Evolutionary conservation across 2,329 filamentous ascomycete genomes (phyloP).

Genomic region (Nannizziopsis barbatae): DNA sequence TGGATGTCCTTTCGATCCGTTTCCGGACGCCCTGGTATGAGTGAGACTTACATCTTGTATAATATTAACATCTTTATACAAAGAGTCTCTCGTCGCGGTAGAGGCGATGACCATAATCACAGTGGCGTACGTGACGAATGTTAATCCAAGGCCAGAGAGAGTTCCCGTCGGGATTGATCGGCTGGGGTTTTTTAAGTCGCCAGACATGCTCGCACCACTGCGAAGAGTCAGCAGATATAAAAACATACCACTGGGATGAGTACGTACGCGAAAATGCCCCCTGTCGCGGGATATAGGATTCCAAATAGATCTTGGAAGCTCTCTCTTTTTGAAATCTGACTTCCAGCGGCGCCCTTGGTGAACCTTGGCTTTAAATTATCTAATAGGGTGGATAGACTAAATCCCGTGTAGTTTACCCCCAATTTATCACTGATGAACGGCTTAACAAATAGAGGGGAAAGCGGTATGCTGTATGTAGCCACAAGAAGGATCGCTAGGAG

Average conservation of each 20-base stretch:
- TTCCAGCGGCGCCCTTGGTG: conserved; percentile 51
- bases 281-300: conserved; percentile 66
- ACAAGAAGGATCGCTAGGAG: conserved; percentile 59
- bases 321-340: conserved; percentile 50
- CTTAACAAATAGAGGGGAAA: conserved; percentile 57
- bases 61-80: conserved; percentile 65
- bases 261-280: conserved; percentile 46
- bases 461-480: conserved; percentile 67
- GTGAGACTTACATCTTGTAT: conserved; percentile 51
- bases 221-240: conserved; percentile 42
- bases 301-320: conserved; percentile 76
- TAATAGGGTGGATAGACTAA: conserved; percentile 57
- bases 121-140: conserved; percentile 62
- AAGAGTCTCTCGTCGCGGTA: conserved; percentile 61
- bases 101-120: conserved; percentile 70
- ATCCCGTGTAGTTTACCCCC: conserved; percentile 65
- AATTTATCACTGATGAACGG: conserved; percentile 55
- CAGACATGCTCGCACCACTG: conserved; percentile 77
- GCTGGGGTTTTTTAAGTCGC: conserved; percentile 70
- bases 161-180: conserved; percentile 78
- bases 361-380: conserved; percentile 62
- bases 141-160: conserved; percentile 62
- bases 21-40: too few species aligned
- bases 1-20: too few species aligned
- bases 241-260: conserved; percentile 22